phyloP scores from a whole-genome alignment of 257 asterid species.

The Apocynum venetum region DNA sequence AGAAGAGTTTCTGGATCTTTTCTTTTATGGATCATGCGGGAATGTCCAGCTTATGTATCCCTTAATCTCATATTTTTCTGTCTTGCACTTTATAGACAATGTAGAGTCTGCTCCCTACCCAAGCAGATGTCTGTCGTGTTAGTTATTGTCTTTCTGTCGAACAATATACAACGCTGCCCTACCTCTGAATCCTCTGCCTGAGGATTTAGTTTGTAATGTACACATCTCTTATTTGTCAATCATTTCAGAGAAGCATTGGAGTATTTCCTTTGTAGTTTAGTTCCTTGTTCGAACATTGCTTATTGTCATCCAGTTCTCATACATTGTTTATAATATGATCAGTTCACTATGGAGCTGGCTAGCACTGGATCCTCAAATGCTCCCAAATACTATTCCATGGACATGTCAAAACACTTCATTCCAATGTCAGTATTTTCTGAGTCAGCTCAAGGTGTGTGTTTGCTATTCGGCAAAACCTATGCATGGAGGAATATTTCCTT shows the following conservation, averaged over 20 bases:
- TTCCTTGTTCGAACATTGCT: slow-evolving; percentile 1
- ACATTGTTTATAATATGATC: slow-evolving; percentile 28
- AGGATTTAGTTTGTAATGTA: not conserved
- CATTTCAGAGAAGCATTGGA: slow-evolving; percentile 17
- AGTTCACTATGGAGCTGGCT: slow-evolving; percentile 87
- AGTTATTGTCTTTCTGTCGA: not conserved
- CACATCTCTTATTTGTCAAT: slow-evolving; percentile 11
- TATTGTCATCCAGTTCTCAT: slow-evolving; percentile 18
- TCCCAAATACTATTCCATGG: slow-evolving; percentile 70
- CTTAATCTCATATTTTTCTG: not conserved
- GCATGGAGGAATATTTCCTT: not conserved
- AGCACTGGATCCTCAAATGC: slow-evolving; percentile 48
- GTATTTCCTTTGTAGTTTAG: slow-evolving; percentile 9
- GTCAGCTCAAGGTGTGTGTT: slow-evolving; percentile 63
- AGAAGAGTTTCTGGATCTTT: not conserved
- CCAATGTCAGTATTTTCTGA: slow-evolving; percentile 86
- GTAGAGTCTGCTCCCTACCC: not conserved
- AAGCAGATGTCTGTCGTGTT: not conserved
- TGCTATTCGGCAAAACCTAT: not conserved
- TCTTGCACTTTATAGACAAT: not conserved
- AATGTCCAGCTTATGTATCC: not conserved
- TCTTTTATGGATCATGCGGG: not conserved
- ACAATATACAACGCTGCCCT: not conserved
- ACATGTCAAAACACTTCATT: slow-evolving; percentile 77
- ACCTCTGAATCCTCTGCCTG: not conserved